These are phyloP conservation scores for Conidiobolus incongruus DNA, from an alignment of 371 early-diverging fungal genomes.

Conservation along the genomic window DNA sequence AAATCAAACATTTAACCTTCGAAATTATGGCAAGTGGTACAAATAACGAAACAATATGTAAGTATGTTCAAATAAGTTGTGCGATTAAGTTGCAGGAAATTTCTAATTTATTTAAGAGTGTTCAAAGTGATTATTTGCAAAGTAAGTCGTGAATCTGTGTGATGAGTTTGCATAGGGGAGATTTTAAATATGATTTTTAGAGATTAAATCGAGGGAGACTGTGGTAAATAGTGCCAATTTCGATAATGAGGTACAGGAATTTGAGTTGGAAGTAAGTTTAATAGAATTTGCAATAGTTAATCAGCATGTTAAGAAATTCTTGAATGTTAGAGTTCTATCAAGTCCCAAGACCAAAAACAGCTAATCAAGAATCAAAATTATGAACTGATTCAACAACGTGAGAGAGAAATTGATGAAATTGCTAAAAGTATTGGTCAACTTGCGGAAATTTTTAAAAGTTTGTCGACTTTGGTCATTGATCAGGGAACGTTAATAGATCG, in stretches of 20 bases:
- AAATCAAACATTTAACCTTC: slow-evolving; percentile 55
- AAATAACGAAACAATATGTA: slow-evolving; percentile 45
- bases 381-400: slow-evolving; percentile 60
- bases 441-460: slow-evolving; percentile 74
- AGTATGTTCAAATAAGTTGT: slow-evolving; percentile 71
- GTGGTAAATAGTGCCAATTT: neutral
- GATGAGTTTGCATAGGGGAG: neutral
- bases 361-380: slow-evolving; percentile 24
- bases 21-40: slow-evolving; percentile 14
- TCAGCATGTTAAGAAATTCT: neutral
- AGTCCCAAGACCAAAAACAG: slow-evolving; percentile 50
- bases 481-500: slow-evolving; percentile 93
- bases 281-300: neutral
- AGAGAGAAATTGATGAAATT: slow-evolving; percentile 77
- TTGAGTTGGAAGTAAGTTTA: neutral
- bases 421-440: slow-evolving; percentile 76
- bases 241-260: neutral
- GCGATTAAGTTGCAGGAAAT: slow-evolving; percentile 77
- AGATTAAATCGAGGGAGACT: neutral
- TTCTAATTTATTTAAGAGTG: slow-evolving; percentile 54
- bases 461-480: slow-evolving; percentile 87
- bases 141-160: slow-evolving; percentile 19
- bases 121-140: slow-evolving; percentile 69
- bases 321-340: slow-evolving; percentile 34
- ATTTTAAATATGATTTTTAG: neutral